phyloP scores from a whole-genome alignment of 306 rosid genomes.

The Senna tora region DNA sequence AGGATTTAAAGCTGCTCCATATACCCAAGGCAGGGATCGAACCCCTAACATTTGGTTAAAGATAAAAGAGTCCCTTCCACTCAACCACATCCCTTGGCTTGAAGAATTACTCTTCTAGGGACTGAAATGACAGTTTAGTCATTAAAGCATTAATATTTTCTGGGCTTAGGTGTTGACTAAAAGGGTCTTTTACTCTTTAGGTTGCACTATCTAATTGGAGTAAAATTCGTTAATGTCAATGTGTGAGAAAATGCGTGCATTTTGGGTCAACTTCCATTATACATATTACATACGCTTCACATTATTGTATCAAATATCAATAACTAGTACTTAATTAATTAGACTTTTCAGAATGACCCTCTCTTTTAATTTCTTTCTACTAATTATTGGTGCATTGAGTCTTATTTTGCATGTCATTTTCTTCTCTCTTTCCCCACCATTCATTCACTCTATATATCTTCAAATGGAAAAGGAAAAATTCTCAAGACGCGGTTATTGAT shows the following conservation, averaged over 20 bases:
- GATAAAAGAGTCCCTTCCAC: too few species aligned
- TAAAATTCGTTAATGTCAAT: not conserved
- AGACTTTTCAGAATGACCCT: not conserved
- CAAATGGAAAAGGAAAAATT: too few species aligned
- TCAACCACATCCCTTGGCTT: too few species aligned
- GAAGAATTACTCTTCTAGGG: too few species aligned
- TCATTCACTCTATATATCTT: not conserved
- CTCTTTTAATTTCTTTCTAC: not conserved
- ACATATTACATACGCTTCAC: not conserved
- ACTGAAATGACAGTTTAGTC: too few species aligned
- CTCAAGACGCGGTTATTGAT: not conserved
- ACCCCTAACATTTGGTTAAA: too few species aligned
- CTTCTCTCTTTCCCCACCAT: not conserved
- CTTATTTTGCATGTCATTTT: slow-evolving; percentile 1
- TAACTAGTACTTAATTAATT: not conserved
- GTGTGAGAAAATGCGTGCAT: slow-evolving; percentile 7
- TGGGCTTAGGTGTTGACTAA: slow-evolving; percentile 18
- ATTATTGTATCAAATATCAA: too few species aligned
- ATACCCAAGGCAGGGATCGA: too few species aligned
- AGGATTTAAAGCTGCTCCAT: too few species aligned
- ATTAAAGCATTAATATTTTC: too few species aligned
- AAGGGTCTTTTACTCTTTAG: not conserved
- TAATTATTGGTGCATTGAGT: not conserved
- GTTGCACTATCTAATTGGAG: not conserved
- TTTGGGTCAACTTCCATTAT: slow-evolving; percentile 14